phyloP scores from a whole-genome alignment of 176 grass and related monocot genomes.

The Thinopyrum elongatum region DNA sequence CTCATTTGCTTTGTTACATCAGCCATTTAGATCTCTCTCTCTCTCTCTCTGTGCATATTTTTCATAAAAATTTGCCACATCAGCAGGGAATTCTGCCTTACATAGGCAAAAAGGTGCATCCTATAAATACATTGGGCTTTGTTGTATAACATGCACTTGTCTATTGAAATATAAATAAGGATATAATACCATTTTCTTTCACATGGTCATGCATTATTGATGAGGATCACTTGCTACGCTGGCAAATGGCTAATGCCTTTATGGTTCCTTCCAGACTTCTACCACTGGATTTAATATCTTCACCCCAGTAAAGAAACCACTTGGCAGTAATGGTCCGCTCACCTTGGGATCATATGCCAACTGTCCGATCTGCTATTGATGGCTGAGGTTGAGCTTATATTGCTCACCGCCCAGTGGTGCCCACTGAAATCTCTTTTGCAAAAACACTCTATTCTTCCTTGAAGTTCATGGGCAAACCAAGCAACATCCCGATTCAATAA shows the following conservation, averaged over 20 bases:
- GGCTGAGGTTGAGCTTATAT: not conserved
- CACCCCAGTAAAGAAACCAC: not conserved
- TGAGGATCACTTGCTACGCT: not conserved
- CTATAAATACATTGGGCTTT: not conserved
- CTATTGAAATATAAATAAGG: not conserved
- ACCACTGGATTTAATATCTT: not conserved
- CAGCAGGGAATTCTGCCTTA: not conserved
- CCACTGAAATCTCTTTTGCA: not conserved
- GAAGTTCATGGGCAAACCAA: not conserved
- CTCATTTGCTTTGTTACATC: not conserved
- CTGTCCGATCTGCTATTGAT: not conserved
- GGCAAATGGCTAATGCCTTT: slow-evolving; percentile 1
- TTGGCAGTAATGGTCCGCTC: not conserved
- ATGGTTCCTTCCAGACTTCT: not conserved
- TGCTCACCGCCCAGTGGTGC: not conserved
- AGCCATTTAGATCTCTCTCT: not conserved
- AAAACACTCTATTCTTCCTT: not conserved
- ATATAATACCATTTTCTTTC: not conserved
- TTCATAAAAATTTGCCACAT: not conserved
- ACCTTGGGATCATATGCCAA: not conserved
- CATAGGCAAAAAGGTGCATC: not conserved
- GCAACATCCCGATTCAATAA: not conserved
- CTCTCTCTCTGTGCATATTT: no score
- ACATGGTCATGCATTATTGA: not conserved
- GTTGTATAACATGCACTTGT: not conserved